Evolutionary conservation across 306 rosid species (phyloP), one percentile per base, ranked within the genome.

Genomic region (Luffa aegyptiaca): DNA sequence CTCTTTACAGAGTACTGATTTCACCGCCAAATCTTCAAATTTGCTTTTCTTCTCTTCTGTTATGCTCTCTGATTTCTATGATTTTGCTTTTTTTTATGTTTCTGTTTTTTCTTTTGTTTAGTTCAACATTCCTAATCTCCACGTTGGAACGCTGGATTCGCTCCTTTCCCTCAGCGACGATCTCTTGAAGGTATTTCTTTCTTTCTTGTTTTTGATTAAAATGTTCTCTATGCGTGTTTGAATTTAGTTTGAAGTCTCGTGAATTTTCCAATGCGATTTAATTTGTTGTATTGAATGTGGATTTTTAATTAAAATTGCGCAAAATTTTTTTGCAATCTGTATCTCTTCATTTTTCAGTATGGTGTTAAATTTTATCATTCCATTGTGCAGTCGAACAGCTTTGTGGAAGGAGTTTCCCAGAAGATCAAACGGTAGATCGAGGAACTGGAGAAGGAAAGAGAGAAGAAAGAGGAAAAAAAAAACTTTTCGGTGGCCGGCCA

Each of bases 81-180:
- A 3, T 36, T n/a, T 49, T n/a, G 2, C 14, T 5, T 14, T 74
- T n/a, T n/a, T 46, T 16, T 41, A 13, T 76, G 45, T 35, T 35
- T 18, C 3, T 57, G 57, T 53, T 20, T 69, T 53, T 6, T 41
- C 39, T 73, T 46, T 21, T 71, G 20, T 18, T 75, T 86, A 93
- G 99, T 93, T 93, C 87, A 91, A 92, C 80, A 80, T 91, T n/a
- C 97, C 99, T 37, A 90, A 83, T 85, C 97, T 95, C 80, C 97
- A 97, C 11, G 96, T 95, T 66, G 99, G 99, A 89, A 95, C 99
- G 80, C 93, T 93, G 44, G 99, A 95, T 80, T 90, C 99, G 80
- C 97, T 95, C 69, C 99, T 95, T 82, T 91, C 99, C 41, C 97
- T 95, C 88, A 95, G 97, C 88, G 99, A 95, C 82, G 99, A 95